Conservation (phyloP, 352 stramenopile genomes). For the Phytopythium mirpurense region DNA sequence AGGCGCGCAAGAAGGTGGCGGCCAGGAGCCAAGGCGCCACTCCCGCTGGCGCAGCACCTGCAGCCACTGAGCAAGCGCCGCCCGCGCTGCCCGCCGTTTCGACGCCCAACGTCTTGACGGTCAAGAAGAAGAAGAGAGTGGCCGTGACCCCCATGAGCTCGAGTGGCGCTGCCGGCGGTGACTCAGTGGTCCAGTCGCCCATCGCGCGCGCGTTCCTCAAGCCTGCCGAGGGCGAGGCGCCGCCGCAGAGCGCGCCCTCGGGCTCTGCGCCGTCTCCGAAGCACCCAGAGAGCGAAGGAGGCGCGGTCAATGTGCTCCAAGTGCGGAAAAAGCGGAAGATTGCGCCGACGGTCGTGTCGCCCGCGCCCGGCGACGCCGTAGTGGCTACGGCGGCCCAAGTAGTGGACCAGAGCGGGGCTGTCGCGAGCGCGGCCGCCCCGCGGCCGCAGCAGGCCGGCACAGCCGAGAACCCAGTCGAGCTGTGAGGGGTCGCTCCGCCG, state of each 20-base stretch:
- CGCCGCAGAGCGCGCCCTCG: neutral
- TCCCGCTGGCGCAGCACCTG: neutral
- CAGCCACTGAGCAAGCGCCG: conserved; percentile 16
- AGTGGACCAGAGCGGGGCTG: conserved; percentile 11
- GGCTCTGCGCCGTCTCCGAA: conserved; percentile 3
- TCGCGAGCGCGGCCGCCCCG: conserved; percentile 5
- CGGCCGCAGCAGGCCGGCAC: conserved; percentile 1
- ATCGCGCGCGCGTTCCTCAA: neutral
- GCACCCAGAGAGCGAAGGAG: conserved; percentile 15
- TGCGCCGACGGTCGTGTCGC: conserved; percentile 31
- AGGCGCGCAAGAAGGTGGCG: conserved; percentile 47
- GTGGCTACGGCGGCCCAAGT: conserved; percentile 1
- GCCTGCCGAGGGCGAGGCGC: neutral
- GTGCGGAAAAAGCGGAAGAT: conserved; percentile 85
- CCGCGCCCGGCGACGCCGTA: conserved; percentile 1
- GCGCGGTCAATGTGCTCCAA: conserved; percentile 58
- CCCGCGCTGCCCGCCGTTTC: conserved; percentile 9
- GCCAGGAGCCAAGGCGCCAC: conserved; percentile 9
- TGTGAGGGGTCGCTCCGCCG: neutral
- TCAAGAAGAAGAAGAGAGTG: conserved; percentile 25
- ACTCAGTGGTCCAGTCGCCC: neutral
- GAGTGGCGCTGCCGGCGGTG: neutral
- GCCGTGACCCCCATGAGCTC: conserved; percentile 14
- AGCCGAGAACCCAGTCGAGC: conserved; percentile 8
- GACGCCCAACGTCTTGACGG: conserved; percentile 2